These are phyloP conservation scores for Pichia sp. DNA, from an alignment of 1,139 yeast species.

Conservation along the genomic window DNA sequence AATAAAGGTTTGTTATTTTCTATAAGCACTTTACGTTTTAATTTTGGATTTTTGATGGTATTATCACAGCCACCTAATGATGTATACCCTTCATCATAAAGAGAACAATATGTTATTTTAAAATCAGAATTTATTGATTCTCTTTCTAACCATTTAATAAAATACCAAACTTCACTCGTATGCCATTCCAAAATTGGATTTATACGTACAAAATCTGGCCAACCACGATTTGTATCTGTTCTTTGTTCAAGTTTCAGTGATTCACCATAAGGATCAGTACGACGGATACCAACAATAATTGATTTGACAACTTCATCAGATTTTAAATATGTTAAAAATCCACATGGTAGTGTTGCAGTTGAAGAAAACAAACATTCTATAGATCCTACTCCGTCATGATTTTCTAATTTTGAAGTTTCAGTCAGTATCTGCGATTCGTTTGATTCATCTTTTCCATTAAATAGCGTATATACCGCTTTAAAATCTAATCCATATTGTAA, in stretches of 20 bases:
- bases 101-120: constrained; percentile 47
- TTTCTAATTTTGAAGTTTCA: background rate
- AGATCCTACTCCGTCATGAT: background rate
- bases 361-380: constrained; percentile 20
- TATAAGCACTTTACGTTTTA: constrained; percentile 31
- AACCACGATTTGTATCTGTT: constrained; percentile 81
- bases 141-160: constrained; percentile 34
- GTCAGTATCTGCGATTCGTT: constrained; percentile 3
- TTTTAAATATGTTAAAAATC: constrained; percentile 53
- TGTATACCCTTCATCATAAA: constrained; percentile 76
- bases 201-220: constrained; percentile 78
- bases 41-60: constrained; percentile 61
- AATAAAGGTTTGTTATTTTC: constrained; percentile 28
- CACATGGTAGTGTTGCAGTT: constrained; percentile 51
- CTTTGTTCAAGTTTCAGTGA: constrained; percentile 47
- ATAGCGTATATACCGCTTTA: constrained; percentile 17
- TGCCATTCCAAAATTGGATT: constrained; percentile 84
- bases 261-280: constrained; percentile 72
- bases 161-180: constrained; percentile 72
- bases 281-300: constrained; percentile 74
- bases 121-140: constrained; percentile 35
- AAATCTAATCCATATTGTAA: constrained; percentile 41
- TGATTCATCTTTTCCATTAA: background rate
- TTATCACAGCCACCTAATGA: constrained; percentile 69
- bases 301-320: constrained; percentile 47